Percentiles rank a stretch among this genome's conserved stretches.
Evolutionary conservation across 148 eudicot genomes (phyloP).

Genomic region (Vaccinium corymbosum): DNA sequence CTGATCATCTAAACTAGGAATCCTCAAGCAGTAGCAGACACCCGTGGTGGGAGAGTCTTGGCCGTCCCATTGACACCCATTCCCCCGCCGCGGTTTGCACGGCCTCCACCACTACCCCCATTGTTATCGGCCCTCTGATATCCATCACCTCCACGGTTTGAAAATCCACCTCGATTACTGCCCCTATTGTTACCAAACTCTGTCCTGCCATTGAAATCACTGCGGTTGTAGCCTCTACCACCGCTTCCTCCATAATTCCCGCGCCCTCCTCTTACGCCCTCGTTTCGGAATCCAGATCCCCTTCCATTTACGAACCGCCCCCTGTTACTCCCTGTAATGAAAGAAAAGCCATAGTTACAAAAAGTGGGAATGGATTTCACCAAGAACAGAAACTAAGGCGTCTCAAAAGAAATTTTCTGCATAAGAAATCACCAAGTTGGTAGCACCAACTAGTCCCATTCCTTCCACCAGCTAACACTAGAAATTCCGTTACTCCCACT

Average conservation of each 20-base stretch:
- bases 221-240: conserved; percentile 58
- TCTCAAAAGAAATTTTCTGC: background rate
- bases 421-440: background rate
- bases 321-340: conserved; percentile 40
- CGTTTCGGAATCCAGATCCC: conserved; percentile 65
- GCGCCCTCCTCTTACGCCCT: conserved; percentile 69
- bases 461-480: background rate
- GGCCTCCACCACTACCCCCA: conserved; percentile 36
- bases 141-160: conserved; percentile 53
- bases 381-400: background rate
- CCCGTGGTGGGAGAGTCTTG: conserved; percentile 5
- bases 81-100: conserved; percentile 24
- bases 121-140: conserved; percentile 42
- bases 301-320: conserved; percentile 61
- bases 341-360: background rate
- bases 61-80: conserved; percentile 3
- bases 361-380: background rate
- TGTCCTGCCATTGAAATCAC: conserved; percentile 45
- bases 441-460: background rate
- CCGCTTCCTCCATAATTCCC: conserved; percentile 47
- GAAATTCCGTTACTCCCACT: background rate
- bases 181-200: conserved; percentile 58
- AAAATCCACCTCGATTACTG: conserved; percentile 38
- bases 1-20: conserved; percentile 6
- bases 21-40: conserved; percentile 9